Evolutionary conservation across 495 filamentous ascomycete genomes (phyloP).

Genomic region (Penicillium canariense): DNA sequence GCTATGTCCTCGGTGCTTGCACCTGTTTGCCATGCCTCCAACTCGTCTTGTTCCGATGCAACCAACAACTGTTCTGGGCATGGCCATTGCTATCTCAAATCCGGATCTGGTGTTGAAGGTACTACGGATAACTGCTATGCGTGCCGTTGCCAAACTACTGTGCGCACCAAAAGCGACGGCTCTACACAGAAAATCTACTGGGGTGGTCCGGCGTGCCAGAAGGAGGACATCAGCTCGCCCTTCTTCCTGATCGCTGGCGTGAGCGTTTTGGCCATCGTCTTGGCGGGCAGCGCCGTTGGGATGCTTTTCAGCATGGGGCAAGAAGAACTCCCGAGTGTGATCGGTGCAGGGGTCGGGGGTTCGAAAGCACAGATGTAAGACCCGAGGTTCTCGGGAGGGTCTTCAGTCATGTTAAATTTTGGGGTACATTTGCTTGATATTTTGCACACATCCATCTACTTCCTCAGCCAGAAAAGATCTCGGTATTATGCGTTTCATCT

Average conservation of each 20-base stretch:
- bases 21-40: slow-evolving; percentile 60
- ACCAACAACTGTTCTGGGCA: slow-evolving; percentile 77
- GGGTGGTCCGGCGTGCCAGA: slow-evolving; percentile 86
- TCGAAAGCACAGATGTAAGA: slow-evolving; percentile 44
- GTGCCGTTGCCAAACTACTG: slow-evolving; percentile 64
- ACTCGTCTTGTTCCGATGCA: slow-evolving; percentile 55
- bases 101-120: slow-evolving; percentile 32
- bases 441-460: not conserved
- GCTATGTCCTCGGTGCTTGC: slow-evolving; percentile 23
- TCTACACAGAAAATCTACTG: slow-evolving; percentile 57
- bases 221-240: slow-evolving; percentile 79
- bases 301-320: slow-evolving; percentile 76
- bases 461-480: not conserved
- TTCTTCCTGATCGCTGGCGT: slow-evolving; percentile 83
- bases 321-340: slow-evolving; percentile 77
- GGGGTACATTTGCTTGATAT: not conserved
- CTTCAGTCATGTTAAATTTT: not conserved
- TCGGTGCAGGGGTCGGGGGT: slow-evolving; percentile 77
- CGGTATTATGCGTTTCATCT: not conserved
- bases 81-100: slow-evolving; percentile 66
- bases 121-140: slow-evolving; percentile 61
- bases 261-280: slow-evolving; percentile 58
- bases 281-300: slow-evolving; percentile 64
- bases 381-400: not conserved
- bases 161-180: slow-evolving; percentile 47